Conservation (phyloP, 768 basidiomycete genomes). For the Kwoniella botswanensis region DNA sequence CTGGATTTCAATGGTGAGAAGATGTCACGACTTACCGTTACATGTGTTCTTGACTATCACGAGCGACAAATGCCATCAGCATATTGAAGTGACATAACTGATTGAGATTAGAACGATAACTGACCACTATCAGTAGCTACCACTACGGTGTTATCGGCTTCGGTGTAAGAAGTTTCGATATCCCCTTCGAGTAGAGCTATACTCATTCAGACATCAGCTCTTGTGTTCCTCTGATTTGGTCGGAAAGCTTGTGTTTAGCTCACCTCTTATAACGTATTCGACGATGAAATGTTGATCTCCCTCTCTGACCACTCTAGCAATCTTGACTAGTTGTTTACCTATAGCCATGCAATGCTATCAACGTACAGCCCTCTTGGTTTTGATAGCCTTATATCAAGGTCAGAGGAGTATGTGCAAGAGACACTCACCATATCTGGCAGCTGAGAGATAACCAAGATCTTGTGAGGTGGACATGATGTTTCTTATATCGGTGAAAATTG, state of each 20-base stretch:
- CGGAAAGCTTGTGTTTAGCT: neutral
- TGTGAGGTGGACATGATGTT: constrained; percentile 28
- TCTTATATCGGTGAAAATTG: neutral
- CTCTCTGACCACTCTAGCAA: constrained; percentile 80
- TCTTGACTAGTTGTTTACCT: constrained; percentile 86
- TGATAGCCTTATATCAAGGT: no score
- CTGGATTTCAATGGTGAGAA: no score
- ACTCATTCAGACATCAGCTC: neutral
- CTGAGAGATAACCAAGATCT: constrained; percentile 45
- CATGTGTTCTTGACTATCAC: constrained; percentile 23
- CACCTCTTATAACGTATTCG: constrained; percentile 39
- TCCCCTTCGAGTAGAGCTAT: constrained; percentile 77
- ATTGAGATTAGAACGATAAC: constrained; percentile 46
- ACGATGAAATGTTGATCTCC: constrained; percentile 48
- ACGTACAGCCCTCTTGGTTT: no score
- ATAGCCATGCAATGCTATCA: neutral
- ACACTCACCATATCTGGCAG: constrained; percentile 47
- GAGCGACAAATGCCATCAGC: no score
- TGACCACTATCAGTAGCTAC: constrained; percentile 91
- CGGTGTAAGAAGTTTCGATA: constrained; percentile 73
- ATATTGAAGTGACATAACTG: neutral
- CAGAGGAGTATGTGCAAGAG: neutral
- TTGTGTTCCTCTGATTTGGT: neutral
- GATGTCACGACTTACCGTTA: constrained; percentile 7
- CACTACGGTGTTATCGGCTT: constrained; percentile 79